A percentile compares a stretch with the other conserved stretches of the same genome.
These are phyloP conservation scores for Schwanniomyces vanrijiae DNA, from an alignment of 805 yeast species.

Conservation along the genomic window DNA sequence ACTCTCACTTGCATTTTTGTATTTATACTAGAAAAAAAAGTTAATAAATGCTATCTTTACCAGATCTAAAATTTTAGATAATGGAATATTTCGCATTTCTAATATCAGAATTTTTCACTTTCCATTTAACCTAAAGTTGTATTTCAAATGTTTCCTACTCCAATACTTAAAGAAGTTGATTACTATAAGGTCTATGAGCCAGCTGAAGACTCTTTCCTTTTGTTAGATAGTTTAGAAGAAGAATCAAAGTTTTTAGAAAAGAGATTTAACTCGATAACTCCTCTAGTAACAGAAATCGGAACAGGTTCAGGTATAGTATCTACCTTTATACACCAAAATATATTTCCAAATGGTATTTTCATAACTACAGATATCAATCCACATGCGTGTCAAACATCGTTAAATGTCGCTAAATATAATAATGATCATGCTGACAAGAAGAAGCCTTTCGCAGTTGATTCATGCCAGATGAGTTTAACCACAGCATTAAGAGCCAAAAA, in stretches of 20 bases:
- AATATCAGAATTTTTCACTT: background rate
- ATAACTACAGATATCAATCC: constrained; percentile 82
- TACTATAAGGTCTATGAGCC: constrained; percentile 88
- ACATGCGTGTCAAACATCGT: constrained; percentile 58
- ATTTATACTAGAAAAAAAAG: background rate
- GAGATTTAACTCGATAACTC: constrained; percentile 23
- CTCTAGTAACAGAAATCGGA: constrained; percentile 80
- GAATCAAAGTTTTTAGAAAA: constrained; percentile 40
- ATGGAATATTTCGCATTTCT: background rate
- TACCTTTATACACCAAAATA: constrained; percentile 64
- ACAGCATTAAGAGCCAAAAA: constrained; percentile 42
- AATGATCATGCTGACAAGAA: constrained; percentile 3
- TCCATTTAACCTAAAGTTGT: background rate
- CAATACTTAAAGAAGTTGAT: constrained; percentile 55
- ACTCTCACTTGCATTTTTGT: constrained; percentile 64
- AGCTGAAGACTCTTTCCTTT: constrained; percentile 84
- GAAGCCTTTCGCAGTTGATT: constrained; percentile 16
- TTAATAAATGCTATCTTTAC: background rate
- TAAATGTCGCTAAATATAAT: constrained; percentile 22
- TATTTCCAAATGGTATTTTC: constrained; percentile 52
- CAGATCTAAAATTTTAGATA: background rate
- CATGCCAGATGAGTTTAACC: constrained; percentile 58
- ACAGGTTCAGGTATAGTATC: constrained; percentile 90
- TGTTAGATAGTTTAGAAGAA: constrained; percentile 76
- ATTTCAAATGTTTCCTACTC: constrained; percentile 73